Evolutionary conservation across 257 asterid species (phyloP).

Genomic region (Nicotiana sylvestris): DNA sequence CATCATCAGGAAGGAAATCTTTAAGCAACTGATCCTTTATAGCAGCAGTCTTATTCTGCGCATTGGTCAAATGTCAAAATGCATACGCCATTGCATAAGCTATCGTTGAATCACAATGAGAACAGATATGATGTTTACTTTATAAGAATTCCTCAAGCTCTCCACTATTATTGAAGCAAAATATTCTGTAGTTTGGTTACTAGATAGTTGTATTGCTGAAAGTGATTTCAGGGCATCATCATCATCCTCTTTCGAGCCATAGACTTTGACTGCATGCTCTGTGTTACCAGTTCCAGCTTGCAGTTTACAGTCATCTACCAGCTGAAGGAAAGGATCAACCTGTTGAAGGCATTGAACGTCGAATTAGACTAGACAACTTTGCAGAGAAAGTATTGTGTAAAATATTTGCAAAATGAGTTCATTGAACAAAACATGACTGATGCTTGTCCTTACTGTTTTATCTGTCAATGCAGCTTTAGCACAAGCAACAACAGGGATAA

Average conservation of each 20-base stretch:
- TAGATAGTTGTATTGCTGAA: conserved; percentile 35
- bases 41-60: conserved; percentile 49
- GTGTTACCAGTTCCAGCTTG: conserved; percentile 40
- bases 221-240: conserved; percentile 59
- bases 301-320: conserved; percentile 67
- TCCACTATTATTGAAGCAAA: conserved; percentile 56
- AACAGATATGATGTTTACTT: not conserved
- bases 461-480: conserved; percentile 56
- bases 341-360: conserved; percentile 28
- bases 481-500: conserved; percentile 45
- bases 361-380: not conserved
- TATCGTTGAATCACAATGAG: conserved; percentile 6
- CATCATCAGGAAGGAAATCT: conserved; percentile 73
- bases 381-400: conserved; percentile 1
- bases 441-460: conserved; percentile 48
- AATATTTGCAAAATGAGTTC: not conserved
- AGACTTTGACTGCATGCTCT: conserved; percentile 29
- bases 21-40: conserved; percentile 56
- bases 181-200: conserved; percentile 57
- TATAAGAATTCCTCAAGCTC: conserved; percentile 35
- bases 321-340: conserved; percentile 71
- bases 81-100: not conserved
- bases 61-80: conserved; percentile 6
- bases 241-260: conserved; percentile 76
- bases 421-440: conserved; percentile 7